These are phyloP conservation scores for Zymoseptoria tritici DNA, from an alignment of 2,329 filamentous ascomycete genomes.

Conservation along the genomic window DNA sequence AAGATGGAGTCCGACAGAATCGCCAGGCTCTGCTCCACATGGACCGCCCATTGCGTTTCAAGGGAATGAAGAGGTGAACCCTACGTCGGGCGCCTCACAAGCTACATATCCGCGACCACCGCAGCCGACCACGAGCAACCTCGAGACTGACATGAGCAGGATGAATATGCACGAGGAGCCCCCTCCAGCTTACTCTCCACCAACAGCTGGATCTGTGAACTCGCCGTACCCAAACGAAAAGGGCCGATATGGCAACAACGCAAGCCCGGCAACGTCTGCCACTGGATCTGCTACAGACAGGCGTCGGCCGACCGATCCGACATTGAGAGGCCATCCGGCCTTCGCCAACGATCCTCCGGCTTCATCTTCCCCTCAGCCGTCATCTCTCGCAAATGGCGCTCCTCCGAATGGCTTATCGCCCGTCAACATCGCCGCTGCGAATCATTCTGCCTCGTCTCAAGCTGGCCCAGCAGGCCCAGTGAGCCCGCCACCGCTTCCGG, in stretches of 20 bases:
- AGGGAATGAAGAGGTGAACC: conserved; percentile 63
- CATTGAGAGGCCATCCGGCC: conserved; percentile 64
- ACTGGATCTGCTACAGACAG: conserved; percentile 19
- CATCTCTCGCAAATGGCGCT: conserved; percentile 30
- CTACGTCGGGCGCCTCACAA: conserved; percentile 9
- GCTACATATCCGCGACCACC: conserved; percentile 32
- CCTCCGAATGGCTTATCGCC: conserved; percentile 30
- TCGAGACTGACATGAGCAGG: conserved; percentile 80
- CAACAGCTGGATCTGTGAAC: conserved; percentile 36
- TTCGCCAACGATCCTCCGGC: conserved; percentile 71
- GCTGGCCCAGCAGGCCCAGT: conserved; percentile 50
- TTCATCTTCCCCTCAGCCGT: conserved; percentile 38
- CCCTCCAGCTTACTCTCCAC: conserved; percentile 79
- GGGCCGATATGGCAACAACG: conserved; percentile 43
- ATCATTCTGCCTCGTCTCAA: conserved; percentile 10
- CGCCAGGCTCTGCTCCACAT: conserved; percentile 76
- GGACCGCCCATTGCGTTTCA: conserved; percentile 89
- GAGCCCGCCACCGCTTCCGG: conserved; percentile 85
- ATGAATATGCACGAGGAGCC: conserved; percentile 75
- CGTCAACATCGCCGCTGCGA: conserved; percentile 34
- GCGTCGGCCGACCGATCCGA: conserved; percentile 31
- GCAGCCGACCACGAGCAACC: conserved; percentile 37
- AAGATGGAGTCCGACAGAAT: conserved; percentile 93
- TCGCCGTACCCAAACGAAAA: conserved; percentile 74
- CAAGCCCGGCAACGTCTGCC: conserved; percentile 20